Conservation (phyloP, 2,329 filamentous ascomycete genomes). For the Albifimbria verrucaria region DNA sequence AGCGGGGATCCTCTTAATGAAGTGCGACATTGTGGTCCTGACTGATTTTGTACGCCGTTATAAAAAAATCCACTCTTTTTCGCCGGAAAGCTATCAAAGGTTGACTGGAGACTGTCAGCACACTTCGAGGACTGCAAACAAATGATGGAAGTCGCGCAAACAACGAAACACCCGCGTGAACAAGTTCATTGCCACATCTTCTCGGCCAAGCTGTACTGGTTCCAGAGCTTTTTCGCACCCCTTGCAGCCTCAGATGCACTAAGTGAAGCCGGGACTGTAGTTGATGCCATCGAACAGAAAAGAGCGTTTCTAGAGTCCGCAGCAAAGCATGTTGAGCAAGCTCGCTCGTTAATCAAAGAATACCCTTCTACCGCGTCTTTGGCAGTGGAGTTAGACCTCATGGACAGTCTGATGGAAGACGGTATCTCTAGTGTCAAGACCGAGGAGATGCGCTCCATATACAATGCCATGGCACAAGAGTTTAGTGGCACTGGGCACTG, state of each 20-base stretch:
- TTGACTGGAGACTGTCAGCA: neutral
- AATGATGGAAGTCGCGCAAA: conserved; percentile 35
- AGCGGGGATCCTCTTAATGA: conserved; percentile 40
- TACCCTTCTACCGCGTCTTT: conserved; percentile 29
- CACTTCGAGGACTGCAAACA: conserved; percentile 35
- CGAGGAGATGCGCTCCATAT: conserved; percentile 48
- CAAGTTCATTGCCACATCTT: conserved; percentile 49
- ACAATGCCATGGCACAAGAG: conserved; percentile 48
- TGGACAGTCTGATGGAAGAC: conserved; percentile 41
- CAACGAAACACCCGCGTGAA: conserved; percentile 34
- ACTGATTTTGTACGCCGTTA: conserved; percentile 30
- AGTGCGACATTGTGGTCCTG: conserved; percentile 46
- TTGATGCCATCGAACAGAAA: too few relatives aligned
- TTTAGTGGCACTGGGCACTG: conserved; percentile 56
- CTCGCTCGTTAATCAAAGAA: conserved; percentile 13
- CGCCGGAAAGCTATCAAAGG: neutral
- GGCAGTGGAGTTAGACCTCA: conserved; percentile 41
- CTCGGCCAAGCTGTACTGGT: conserved; percentile 42
- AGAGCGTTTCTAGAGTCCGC: conserved; percentile 2
- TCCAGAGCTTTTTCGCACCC: conserved; percentile 18
- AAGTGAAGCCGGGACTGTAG: too few relatives aligned
- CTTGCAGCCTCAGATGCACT: too few relatives aligned
- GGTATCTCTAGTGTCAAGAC: conserved; percentile 48
- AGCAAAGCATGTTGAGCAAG: conserved; percentile 13
- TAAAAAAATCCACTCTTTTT: too few relatives aligned